A percentile compares a stretch with the other conserved stretches of the same genome.
These are phyloP conservation scores for Trametes sp. DNA, from an alignment of 1,284 basidiomycete genomes.

Conservation along the genomic window DNA sequence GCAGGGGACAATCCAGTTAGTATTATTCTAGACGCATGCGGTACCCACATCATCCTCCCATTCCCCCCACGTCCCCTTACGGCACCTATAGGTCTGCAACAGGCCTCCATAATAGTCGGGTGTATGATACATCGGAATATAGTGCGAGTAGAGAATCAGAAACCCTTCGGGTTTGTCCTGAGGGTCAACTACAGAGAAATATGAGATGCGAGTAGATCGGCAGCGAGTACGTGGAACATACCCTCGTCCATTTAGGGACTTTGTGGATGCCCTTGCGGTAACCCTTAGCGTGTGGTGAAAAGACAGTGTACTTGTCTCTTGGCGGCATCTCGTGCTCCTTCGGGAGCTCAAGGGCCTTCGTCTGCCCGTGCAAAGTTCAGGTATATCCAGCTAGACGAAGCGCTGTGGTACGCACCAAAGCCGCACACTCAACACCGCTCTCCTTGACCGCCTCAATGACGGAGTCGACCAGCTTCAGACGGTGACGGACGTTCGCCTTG, in stretches of 20 bases:
- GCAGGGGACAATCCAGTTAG: conserved; percentile 77
- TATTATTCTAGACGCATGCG: conserved; percentile 63
- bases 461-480: conserved; percentile 91
- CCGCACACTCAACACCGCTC: conserved; percentile 80
- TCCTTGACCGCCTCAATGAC: conserved; percentile 89
- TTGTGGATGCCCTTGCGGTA: conserved; percentile 97
- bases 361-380: conserved; percentile 47
- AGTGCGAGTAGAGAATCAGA: conserved; percentile 56
- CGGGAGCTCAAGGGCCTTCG: conserved; percentile 77
- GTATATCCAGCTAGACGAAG: not conserved
- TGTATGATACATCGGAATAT: conserved; percentile 35
- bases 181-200: conserved; percentile 70
- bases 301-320: conserved; percentile 96
- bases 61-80: conserved; percentile 24
- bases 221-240: conserved; percentile 51
- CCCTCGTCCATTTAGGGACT: conserved; percentile 93
- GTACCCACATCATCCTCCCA: conserved; percentile 19
- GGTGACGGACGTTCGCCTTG: conserved; percentile 89
- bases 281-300: conserved; percentile 71
- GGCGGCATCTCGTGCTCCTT: conserved; percentile 90
- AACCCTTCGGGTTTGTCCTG: conserved; percentile 88
- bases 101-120: conserved; percentile 32
- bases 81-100: conserved; percentile 28
- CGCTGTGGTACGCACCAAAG: conserved; percentile 66
- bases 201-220: conserved; percentile 16